Evolutionary conservation across 148 eudicot species (phyloP).

Genomic region (Camellia sinensis): DNA sequence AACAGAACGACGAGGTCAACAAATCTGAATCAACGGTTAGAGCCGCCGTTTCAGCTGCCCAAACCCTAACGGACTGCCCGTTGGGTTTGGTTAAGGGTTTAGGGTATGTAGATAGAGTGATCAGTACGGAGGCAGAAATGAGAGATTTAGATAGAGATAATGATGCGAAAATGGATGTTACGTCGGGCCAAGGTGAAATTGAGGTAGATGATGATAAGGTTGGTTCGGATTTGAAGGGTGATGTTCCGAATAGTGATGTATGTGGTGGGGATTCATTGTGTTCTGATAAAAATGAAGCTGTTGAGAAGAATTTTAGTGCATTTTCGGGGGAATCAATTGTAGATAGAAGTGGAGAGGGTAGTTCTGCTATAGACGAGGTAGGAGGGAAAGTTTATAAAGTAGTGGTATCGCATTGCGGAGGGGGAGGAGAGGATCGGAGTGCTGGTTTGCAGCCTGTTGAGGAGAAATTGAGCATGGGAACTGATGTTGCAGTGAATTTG

Average conservation of each 20-base stretch:
- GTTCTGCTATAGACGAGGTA: neutral
- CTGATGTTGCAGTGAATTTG: neutral
- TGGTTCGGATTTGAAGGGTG: constrained; percentile 10
- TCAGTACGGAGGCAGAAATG: neutral
- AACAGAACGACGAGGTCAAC: constrained; percentile 9
- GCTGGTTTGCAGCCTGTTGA: neutral
- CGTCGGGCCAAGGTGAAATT: neutral
- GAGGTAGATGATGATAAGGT: neutral
- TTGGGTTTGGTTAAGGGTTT: constrained; percentile 1
- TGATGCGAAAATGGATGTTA: neutral
- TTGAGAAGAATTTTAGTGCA: neutral
- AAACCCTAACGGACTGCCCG: constrained; percentile 12
- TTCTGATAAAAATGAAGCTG: neutral
- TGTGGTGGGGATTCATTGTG: neutral
- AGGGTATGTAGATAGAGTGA: neutral
- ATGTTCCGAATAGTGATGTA: constrained; percentile 5
- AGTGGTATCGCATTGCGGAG: neutral
- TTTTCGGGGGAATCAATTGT: neutral
- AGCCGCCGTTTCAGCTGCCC: neutral
- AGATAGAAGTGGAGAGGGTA: neutral
- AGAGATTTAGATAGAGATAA: neutral
- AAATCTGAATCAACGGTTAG: neutral
- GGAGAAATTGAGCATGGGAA: neutral
- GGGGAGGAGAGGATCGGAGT: neutral
- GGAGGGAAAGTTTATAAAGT: neutral